Evolutionary conservation across 75 land plant genomes (phyloP), one percentile per base, ranked within the genome.

Genomic region (Cunninghamia lanceolata): DNA sequence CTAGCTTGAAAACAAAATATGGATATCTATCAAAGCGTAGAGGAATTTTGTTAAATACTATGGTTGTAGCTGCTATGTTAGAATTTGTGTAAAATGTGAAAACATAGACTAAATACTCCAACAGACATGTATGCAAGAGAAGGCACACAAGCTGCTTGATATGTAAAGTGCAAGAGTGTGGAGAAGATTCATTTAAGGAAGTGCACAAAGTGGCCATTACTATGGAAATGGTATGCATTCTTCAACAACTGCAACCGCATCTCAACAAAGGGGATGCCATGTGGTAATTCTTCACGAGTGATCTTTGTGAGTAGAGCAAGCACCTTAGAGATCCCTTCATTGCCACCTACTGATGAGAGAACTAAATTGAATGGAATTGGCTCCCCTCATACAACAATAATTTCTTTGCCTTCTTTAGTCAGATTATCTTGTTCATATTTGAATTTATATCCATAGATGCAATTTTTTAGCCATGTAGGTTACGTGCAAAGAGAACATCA

Each of bases 261-360:
- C 81, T 93, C 78, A 89, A 88, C 75, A 93, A 87, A 47, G 93
- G 93, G 19, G 95, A 95, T 87, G 97, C 95, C 17, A 88, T 95
- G 94, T 94, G 95, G 97, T 95, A 94, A 84, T 76, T 95, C 50
- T 88, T 95, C 1, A 94, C 93, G 95, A 85, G 91, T 84, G 94
- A 94, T 86, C 87, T 95, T 54, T 87, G 90, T 94, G 5, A 89
- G 91, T 45, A 87, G 88, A 46, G 94, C 93, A 15, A 86, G 92
- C 63, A 68, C 87, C 7, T 88, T 94, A 73, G 93, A 92, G 46
- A 84, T 90, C 16, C 94, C 94, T 7, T 9, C 35, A 8, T 70
- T 83, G 21, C 85, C 54, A 28, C 21, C 43, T 76, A 17, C 9
- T 1, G 43, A 76, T 38, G 79, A 39, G 34, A 76, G 40, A 76